Conservation (phyloP, 805 yeast genomes). For the Metschnikowia hibisci region DNA sequence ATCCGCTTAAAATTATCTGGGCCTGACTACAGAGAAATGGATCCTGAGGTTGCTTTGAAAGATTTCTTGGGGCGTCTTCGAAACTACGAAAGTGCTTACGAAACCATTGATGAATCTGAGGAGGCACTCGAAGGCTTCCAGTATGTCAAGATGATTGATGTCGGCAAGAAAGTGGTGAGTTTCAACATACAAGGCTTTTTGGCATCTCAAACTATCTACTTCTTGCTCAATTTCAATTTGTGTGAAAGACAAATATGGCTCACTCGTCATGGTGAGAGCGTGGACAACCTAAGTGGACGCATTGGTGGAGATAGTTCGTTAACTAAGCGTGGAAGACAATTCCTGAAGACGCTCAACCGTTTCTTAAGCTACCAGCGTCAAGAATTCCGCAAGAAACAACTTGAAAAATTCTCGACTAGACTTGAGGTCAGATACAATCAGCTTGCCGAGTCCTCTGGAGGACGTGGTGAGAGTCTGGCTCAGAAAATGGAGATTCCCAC, state of each 20-base stretch:
- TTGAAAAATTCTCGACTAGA: slow-evolving; percentile 48
- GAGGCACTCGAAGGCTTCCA: slow-evolving; percentile 65
- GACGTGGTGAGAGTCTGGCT: slow-evolving; percentile 10
- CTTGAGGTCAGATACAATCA: slow-evolving; percentile 41
- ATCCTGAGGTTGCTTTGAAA: slow-evolving; percentile 68
- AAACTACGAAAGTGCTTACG: slow-evolving; percentile 86
- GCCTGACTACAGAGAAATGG: slow-evolving; percentile 88
- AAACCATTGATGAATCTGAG: slow-evolving; percentile 80
- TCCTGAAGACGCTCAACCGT: slow-evolving; percentile 65
- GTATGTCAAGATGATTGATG: slow-evolving; percentile 93
- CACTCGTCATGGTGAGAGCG: slow-evolving; percentile 90
- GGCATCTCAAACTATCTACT: slow-evolving; percentile 90
- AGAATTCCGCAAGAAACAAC: slow-evolving; percentile 62
- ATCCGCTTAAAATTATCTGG: slow-evolving; percentile 83
- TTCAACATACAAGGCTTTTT: slow-evolving; percentile 82
- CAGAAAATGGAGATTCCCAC: slow-evolving; percentile 33
- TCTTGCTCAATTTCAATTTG: slow-evolving; percentile 76
- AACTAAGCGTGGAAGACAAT: slow-evolving; percentile 74
- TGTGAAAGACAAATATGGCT: slow-evolving; percentile 91
- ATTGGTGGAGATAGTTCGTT: slow-evolving; percentile 90
- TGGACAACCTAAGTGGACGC: slow-evolving; percentile 76
- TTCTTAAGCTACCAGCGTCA: slow-evolving; percentile 70
- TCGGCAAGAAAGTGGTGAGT: slow-evolving; percentile 90
- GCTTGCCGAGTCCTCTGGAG: slow-evolving; percentile 24
- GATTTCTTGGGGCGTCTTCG: slow-evolving; percentile 76